Conservation (phyloP, 208 protist species). For the Crithidia acanthocephali region DNA sequence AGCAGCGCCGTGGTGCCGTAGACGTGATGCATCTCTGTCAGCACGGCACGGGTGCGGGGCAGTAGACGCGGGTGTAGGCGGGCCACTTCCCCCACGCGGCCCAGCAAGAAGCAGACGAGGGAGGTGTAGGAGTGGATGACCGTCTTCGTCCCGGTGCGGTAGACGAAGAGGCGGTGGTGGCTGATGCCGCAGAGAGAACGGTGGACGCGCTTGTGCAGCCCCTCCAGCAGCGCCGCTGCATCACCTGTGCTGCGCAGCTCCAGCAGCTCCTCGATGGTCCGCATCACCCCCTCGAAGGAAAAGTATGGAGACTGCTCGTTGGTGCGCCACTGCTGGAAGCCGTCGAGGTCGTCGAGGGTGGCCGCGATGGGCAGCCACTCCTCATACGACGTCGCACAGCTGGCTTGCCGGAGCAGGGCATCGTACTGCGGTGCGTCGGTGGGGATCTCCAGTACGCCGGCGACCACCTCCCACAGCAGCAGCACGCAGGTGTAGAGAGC, state of each 20-base stretch:
- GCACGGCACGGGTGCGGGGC: constrained; percentile 37
- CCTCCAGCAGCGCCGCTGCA: constrained; percentile 36
- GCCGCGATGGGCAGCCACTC: constrained; percentile 53
- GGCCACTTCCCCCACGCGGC: constrained; percentile 25
- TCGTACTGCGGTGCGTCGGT: constrained; percentile 38
- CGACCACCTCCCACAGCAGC: constrained; percentile 44
- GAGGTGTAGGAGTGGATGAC: constrained; percentile 79
- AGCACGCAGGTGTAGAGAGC: constrained; percentile 29
- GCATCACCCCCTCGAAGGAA: constrained; percentile 53
- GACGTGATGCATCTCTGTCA: constrained; percentile 43
- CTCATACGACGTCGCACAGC: constrained; percentile 34
- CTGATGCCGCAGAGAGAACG: constrained; percentile 63
- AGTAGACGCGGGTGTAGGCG: constrained; percentile 4
- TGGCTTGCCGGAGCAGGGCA: constrained; percentile 28
- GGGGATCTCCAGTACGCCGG: constrained; percentile 52
- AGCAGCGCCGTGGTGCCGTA: constrained; percentile 69
- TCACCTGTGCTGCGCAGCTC: constrained; percentile 46
- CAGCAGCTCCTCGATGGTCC: constrained; percentile 42
- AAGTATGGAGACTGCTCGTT: constrained; percentile 42
- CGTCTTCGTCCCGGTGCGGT: constrained; percentile 68
- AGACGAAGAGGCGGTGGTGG: constrained; percentile 58
- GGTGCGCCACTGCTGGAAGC: constrained; percentile 53
- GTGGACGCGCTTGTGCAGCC: constrained; percentile 48
- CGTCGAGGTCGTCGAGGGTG: constrained; percentile 62
- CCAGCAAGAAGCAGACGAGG: constrained; percentile 45